Base-by-base conservation (phyloP, 768 basidiomycete species). In the Boletus bicolor region DNA sequence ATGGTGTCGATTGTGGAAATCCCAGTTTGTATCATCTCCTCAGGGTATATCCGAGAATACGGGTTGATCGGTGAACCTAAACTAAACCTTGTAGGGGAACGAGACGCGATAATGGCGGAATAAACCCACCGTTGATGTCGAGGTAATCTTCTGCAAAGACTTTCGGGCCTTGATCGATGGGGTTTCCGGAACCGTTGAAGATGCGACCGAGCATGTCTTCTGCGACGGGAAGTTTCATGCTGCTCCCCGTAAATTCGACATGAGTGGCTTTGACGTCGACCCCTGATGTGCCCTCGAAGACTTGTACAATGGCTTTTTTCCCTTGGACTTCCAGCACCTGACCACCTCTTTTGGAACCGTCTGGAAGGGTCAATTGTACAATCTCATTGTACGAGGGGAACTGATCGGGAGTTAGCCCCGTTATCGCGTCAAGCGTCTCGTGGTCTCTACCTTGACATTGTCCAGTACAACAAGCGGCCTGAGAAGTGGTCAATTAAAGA, bases 11-110 rank as follows among this genome's bases (percentile, higher is more conserved):
- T 95, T 26, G 97, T 99, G 43, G 97, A 99, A 68, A 98, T 98
- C 75, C 97, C 97, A 36, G 97, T 99, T 75, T 99, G 97, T 61
- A 99, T 98, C 97, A 99, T 99, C 77, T 99, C 97, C 75, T 98
- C 97, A 57, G 97, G 97, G 77, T 99, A 98, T 77, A 98, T 98
- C 71, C 97, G 94, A 59, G 91, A 92, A 73, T 87, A 96, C 21
- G 93, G 93, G 73, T 96, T 99, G 76, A 98, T 99, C 43, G 97
- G 97, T 5, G 93, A 96, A 58, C 95, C 95, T 96, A 60, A 43
- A 62, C 51, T 41, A 50, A 60, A 59, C 60, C 53, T 56, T 67
- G 58, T 58, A 61, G 55, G 30, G 24, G 38, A 42, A 28, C 35
- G 48, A 26, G 55, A 47, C 21, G 53, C 43, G 24, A 41, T 43